These are phyloP conservation scores for Eucalyptus virginea DNA, from an alignment of 345 rosid species.

Conservation along the genomic window DNA sequence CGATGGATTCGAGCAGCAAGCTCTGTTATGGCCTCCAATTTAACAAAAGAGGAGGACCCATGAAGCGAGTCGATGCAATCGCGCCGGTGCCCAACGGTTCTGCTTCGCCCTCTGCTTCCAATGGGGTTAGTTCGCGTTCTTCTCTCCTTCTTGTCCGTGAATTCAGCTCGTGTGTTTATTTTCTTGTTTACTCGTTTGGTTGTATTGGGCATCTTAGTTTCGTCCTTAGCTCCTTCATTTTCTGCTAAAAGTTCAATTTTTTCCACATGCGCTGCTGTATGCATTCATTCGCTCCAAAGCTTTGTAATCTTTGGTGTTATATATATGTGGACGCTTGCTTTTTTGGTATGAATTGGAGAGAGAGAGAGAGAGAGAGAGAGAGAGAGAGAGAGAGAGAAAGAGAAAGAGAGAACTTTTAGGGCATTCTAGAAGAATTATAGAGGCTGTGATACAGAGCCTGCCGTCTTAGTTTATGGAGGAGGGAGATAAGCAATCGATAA, in stretches of 20 bases:
- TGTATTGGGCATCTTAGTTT: background rate
- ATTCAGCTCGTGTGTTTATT: background rate
- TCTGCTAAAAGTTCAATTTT: background rate
- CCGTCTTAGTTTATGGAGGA: background rate
- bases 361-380: background rate
- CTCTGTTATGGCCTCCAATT: background rate
- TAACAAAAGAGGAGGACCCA: background rate
- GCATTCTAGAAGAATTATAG: background rate
- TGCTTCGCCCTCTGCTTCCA: slow-evolving; percentile 22
- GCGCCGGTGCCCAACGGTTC: slow-evolving; percentile 21
- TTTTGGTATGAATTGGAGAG: background rate
- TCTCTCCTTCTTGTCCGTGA: background rate
- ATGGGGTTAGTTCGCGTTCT: slow-evolving; percentile 19
- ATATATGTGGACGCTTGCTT: background rate
- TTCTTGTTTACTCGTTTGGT: background rate
- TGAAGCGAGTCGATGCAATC: background rate
- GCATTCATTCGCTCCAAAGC: background rate
- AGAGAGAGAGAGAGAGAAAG: background rate
- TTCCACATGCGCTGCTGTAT: background rate
- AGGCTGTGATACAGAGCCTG: background rate
- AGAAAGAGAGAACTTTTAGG: background rate
- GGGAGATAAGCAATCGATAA: background rate
- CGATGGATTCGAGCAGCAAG: background rate
- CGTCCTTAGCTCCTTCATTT: background rate
- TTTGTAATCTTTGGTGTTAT: background rate